Base-by-base conservation (phyloP, 2,329 filamentous ascomycete species). In the Arthrobotrys megalospora region DNA sequence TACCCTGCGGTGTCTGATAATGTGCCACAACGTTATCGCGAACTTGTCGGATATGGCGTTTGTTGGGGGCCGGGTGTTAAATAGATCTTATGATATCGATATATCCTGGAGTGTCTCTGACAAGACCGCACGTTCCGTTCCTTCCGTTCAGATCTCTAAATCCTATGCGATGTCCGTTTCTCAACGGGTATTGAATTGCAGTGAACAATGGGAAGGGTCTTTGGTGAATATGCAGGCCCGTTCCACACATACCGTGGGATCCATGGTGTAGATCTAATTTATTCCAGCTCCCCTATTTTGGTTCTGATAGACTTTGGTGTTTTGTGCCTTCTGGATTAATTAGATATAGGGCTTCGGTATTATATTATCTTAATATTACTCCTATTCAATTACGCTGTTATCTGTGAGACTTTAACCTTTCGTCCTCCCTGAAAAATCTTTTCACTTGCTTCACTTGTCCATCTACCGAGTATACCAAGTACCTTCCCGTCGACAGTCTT, bases 191-290 rank as follows among this genome's bases (percentile, higher is more conserved):
- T 38, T 45, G 36, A 62, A 62, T 41, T 62, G 53, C 5, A 45
- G 16, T 19, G 24, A 32, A 41, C 6, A 6, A 11, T 24, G 38
- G n/a, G 8, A 28, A 41, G n/a, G 28, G 8, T 60, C 11, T 36
- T 24, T 10, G 32, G 19, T 14, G 19, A 21, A 48, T 21, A 64
- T 64, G 60, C 41, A 64, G 60, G 60, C 48, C 60, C 60, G 60
- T 64, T 64, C 60, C 55, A 4, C n/a, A 24, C 55, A 43, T 38
- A 16, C 36, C 11, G 8, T 21, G 28, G 16, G 6, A 48, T 38
- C 60, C 60, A 64, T 50, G 48, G 16, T 12, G 64, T 43, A 55
- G 47, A 67, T 55, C 64, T 47, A 65, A 67, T 67, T 28, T 53
- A 55, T 55, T 38, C 36, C 36, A 55, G 48, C 64, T 67, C 64